These are phyloP conservation scores for Globisporangium heterothallicum DNA, from an alignment of 352 stramenopile species.

Conservation along the genomic window DNA sequence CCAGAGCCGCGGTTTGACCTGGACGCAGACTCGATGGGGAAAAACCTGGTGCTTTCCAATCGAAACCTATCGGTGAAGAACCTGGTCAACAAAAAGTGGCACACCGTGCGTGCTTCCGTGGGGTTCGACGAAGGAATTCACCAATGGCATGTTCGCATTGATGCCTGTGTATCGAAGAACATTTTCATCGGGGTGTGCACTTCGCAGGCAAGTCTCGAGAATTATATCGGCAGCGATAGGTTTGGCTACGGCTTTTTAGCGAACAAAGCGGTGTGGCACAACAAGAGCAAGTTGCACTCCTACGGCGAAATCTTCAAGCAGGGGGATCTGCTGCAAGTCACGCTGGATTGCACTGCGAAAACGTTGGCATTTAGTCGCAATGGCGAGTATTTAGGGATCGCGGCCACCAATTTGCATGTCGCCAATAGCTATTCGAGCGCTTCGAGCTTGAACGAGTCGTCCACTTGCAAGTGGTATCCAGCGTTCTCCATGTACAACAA, in stretches of 20 bases:
- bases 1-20: constrained; percentile 69
- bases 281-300: constrained; percentile 84
- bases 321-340: constrained; percentile 81
- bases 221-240: constrained; percentile 87
- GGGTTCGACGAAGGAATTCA: constrained; percentile 80
- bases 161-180: constrained; percentile 89
- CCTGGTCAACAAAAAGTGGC: constrained; percentile 87
- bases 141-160: constrained; percentile 83
- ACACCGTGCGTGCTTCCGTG: constrained; percentile 64
- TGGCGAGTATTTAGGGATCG: constrained; percentile 79
- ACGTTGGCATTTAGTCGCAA: constrained; percentile 86
- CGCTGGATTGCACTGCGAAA: constrained; percentile 73
- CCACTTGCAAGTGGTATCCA: constrained; percentile 68
- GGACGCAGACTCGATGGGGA: constrained; percentile 45
- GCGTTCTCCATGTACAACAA: constrained; percentile 92
- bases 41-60: constrained; percentile 74
- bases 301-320: constrained; percentile 92
- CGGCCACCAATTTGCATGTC: constrained; percentile 60
- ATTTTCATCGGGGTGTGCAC: constrained; percentile 88
- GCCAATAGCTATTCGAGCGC: constrained; percentile 1
- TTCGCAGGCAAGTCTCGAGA: constrained; percentile 65
- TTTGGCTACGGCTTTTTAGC: constrained; percentile 89
- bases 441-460: constrained; percentile 8
- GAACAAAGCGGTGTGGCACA: constrained; percentile 91
- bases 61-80: constrained; percentile 83